These are phyloP conservation scores for Pseudocercospora musae DNA, from an alignment of 2,329 filamentous ascomycete genomes.

Conservation along the genomic window DNA sequence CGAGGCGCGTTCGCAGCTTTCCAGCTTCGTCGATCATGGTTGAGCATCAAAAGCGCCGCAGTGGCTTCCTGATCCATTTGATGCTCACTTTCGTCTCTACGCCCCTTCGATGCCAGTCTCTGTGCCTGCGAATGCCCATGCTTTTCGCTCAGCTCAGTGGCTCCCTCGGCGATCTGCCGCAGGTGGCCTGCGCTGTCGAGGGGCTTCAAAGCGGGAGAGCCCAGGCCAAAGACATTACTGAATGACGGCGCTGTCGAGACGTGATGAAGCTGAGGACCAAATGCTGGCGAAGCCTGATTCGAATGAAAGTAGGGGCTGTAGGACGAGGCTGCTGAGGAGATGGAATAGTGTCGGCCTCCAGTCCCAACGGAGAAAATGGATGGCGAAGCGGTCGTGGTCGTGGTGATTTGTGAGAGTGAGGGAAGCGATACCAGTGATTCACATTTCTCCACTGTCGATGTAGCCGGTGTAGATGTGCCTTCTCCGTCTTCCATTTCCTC, in stretches of 20 bases:
- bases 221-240: slow-evolving; percentile 27
- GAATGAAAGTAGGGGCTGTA: slow-evolving; percentile 40
- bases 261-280: slow-evolving; percentile 47
- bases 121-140: slow-evolving; percentile 5
- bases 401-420: slow-evolving; percentile 36
- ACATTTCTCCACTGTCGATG: slow-evolving; percentile 20
- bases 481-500: slow-evolving; percentile 60
- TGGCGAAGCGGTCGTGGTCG: slow-evolving; percentile 38
- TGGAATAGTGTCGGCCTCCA: slow-evolving; percentile 35
- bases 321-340: slow-evolving; percentile 39
- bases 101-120: slow-evolving; percentile 16
- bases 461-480: slow-evolving; percentile 36
- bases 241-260: slow-evolving; percentile 22
- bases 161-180: slow-evolving; percentile 30
- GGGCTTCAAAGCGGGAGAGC: slow-evolving; percentile 51
- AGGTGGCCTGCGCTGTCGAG: slow-evolving; percentile 43
- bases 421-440: slow-evolving; percentile 38
- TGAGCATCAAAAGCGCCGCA: slow-evolving; percentile 82
- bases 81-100: slow-evolving; percentile 25
- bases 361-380: slow-evolving; percentile 28
- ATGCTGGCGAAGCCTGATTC: slow-evolving; percentile 57
- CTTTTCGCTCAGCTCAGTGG: slow-evolving; percentile 27
- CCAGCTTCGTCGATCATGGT: slow-evolving; percentile 64
- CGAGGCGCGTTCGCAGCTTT: slow-evolving; percentile 17
- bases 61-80: slow-evolving; percentile 69